Conservation (phyloP, 1,284 basidiomycete species). For the Rugosomyces carneus region DNA sequence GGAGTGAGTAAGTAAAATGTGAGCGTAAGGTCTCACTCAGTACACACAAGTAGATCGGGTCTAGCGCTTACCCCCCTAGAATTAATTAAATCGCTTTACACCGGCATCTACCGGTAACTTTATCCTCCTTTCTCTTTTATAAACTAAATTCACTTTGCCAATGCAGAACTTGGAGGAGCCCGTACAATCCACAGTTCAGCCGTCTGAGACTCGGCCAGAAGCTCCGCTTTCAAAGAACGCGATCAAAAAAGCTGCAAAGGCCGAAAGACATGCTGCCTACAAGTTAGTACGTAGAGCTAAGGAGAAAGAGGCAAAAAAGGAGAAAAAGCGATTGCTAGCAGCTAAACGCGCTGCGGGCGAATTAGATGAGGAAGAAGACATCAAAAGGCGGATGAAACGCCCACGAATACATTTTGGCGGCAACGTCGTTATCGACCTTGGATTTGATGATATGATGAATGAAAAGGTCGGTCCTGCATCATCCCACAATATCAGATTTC, state of each 20-base stretch:
- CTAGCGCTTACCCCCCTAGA: slow-evolving; percentile 17
- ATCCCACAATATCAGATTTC: slow-evolving; percentile 3
- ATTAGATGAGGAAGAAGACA: slow-evolving; percentile 39
- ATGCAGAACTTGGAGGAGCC: slow-evolving; percentile 12
- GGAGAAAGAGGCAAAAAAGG: slow-evolving; percentile 69
- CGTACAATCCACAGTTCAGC: slow-evolving; percentile 5
- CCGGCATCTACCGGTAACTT: slow-evolving; percentile 36
- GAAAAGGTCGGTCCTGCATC: slow-evolving; percentile 66
- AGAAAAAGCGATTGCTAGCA: slow-evolving; percentile 51
- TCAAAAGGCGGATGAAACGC: slow-evolving; percentile 39
- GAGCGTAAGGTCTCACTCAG: slow-evolving; percentile 9
- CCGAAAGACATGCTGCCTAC: slow-evolving; percentile 55
- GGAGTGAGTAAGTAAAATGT: slow-evolving; percentile 12
- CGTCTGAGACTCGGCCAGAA: slow-evolving; percentile 6
- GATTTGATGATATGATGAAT: slow-evolving; percentile 92
- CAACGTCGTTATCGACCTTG: slow-evolving; percentile 83
- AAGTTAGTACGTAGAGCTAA: slow-evolving; percentile 73
- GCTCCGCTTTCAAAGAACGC: slow-evolving; percentile 69
- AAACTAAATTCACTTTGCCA: neutral
- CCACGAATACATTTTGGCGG: slow-evolving; percentile 56
- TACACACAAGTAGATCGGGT: slow-evolving; percentile 12
- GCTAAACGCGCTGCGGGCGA: slow-evolving; percentile 52
- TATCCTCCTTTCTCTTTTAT: slow-evolving; percentile 1
- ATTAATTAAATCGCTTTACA: slow-evolving; percentile 28
- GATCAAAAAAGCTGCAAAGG: slow-evolving; percentile 69